Evolutionary conservation across 495 filamentous ascomycete species (phyloP), one percentile per base, ranked within the genome.

Genomic region (Aspergillus campestris): DNA sequence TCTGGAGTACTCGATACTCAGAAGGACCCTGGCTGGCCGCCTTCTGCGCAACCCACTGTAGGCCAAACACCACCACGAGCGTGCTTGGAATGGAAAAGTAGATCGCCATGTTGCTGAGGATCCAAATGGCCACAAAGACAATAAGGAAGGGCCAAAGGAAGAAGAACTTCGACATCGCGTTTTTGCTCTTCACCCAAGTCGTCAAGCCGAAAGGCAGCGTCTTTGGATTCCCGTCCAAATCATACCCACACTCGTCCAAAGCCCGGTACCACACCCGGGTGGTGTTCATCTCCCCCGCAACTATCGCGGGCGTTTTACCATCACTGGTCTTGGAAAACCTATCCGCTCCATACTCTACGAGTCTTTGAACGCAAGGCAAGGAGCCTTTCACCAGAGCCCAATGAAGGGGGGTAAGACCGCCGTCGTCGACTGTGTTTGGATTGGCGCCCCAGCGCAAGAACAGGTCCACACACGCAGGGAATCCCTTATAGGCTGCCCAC

Each of bases 401-500:
- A 61, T 98, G 92, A 44, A 98, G 71, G 3, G 94, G 87, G 2
- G 89, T 92, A 56, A 97, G 87, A 6, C 90, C 91, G 47, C 86
- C 81, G 53, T 95, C 88, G 58, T 98, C 92, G 36, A 77, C 80
- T 30, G 87, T 83, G 62, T 94, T 88, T 12, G 94, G 86, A 60
- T 89, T 89, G 30, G 92, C 92, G 24, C 92, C 92, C 91, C 92
- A 98, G 48, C 89, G 82, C 45, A 98, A 64, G 55, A 95, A 92
- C 15, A 96, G 65, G 61, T 97, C 94, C 37, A 98, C 94, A 56
- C 85, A 92, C 15, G 81, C 81, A 0, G 89, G 84, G 59, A 79
- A 94, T 13, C 94, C 94, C 60, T 97, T 98, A 66, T 98, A 98
- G 28, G 90, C 90, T 18, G 94, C 87, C 92, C 92, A 98, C 92